Percentiles rank a stretch among this genome's conserved stretches.
Evolutionary conservation across 371 early-diverging fungal genomes (phyloP).

Genomic region (Entomophthora muscae): DNA sequence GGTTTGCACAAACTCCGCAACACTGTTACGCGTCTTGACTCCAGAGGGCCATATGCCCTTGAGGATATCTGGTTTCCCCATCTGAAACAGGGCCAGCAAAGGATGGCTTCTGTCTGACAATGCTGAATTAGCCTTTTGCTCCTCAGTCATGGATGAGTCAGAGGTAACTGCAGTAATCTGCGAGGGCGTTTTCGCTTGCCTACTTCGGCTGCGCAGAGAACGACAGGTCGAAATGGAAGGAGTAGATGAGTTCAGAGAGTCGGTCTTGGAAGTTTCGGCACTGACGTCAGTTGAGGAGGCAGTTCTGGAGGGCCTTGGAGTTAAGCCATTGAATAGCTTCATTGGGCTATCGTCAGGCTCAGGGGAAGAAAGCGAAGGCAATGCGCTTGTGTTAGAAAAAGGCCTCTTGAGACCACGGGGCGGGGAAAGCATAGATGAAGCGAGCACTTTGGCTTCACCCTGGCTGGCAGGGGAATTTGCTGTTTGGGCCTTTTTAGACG

Average conservation of each 20-base stretch:
- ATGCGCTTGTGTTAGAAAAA: not conserved
- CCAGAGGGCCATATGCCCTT: not conserved
- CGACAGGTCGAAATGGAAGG: not conserved
- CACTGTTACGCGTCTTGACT: not conserved
- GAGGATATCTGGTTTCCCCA: not conserved
- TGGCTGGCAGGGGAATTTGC: not conserved
- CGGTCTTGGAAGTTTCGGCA: not conserved
- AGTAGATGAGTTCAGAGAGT: not conserved
- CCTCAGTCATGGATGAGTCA: not conserved
- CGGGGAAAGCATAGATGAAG: not conserved
- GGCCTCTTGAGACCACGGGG: not conserved
- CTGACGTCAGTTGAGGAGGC: not conserved
- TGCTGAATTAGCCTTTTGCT: not conserved
- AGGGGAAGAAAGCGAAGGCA: not conserved
- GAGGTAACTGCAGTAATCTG: not conserved
- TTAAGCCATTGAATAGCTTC: not conserved
- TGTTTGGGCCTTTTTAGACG: too few species aligned
- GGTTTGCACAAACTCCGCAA: not conserved
- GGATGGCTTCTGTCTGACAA: not conserved
- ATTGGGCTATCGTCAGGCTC: not conserved
- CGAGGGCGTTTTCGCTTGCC: not conserved
- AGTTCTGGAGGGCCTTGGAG: not conserved
- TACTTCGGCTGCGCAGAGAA: not conserved
- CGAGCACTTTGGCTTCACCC: not conserved
- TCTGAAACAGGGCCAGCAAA: not conserved